phyloP scores from a whole-genome alignment of 1,284 basidiomycete genomes.

The Rhodotorula sp. region DNA sequence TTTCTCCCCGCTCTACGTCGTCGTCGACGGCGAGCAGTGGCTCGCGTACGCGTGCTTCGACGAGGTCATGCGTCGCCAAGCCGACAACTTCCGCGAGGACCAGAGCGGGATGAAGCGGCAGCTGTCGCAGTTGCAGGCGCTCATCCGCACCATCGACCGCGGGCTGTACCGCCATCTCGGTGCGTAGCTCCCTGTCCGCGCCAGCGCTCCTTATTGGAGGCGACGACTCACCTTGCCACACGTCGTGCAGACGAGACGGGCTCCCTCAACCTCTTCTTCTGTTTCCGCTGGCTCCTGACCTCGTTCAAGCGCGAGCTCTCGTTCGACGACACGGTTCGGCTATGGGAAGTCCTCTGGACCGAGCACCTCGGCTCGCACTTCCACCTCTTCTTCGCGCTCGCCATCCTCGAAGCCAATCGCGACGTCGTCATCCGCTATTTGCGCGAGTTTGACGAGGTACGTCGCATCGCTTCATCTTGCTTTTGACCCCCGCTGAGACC shows the following conservation, averaged over 20 bases:
- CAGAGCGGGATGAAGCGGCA: slow-evolving; percentile 98
- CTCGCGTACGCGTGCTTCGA: slow-evolving; percentile 95
- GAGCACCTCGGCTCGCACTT: slow-evolving; percentile 84
- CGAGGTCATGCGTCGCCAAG: slow-evolving; percentile 92
- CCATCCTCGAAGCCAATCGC: slow-evolving; percentile 87
- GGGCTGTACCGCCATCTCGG: slow-evolving; percentile 84
- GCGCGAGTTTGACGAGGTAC: slow-evolving; percentile 62
- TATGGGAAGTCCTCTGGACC: slow-evolving; percentile 97
- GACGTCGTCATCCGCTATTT: slow-evolving; percentile 92
- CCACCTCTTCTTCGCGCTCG: slow-evolving; percentile 90
- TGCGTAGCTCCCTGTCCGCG: slow-evolving; percentile 48
- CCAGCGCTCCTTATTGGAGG: not conserved
- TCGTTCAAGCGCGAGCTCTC: slow-evolving; percentile 90
- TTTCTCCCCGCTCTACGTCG: slow-evolving; percentile 88
- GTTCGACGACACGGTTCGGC: slow-evolving; percentile 78
- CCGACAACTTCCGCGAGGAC: slow-evolving; percentile 91
- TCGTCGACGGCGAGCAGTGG: slow-evolving; percentile 83
- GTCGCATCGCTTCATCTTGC: slow-evolving; percentile 8
- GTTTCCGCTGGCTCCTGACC: slow-evolving; percentile 65
- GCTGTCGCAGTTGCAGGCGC: slow-evolving; percentile 80
- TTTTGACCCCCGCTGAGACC: not conserved
- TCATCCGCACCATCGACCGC: slow-evolving; percentile 91
- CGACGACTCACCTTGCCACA: not conserved
- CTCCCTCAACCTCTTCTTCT: slow-evolving; percentile 90
- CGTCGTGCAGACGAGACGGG: slow-evolving; percentile 63